Base-by-base conservation (phyloP, 106 monocot genomes). In the Dactylorhiza incarnata region DNA sequence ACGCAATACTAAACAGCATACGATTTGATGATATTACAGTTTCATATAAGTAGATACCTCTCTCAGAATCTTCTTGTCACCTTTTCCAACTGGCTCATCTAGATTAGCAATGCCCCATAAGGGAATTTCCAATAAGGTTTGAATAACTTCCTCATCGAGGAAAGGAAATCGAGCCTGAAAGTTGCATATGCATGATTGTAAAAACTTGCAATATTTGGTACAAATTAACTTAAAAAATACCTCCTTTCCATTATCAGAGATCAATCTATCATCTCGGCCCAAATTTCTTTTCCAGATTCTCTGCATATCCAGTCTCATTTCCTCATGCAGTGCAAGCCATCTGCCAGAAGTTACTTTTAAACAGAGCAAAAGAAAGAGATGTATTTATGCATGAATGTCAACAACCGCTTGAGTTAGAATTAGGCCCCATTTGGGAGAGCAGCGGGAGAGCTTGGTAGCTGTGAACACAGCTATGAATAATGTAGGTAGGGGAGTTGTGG, bases 281-380 rank as follows among this genome's bases (percentile, higher is more conserved):
- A 94, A 75, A 81, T 99, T 99, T 66, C 99, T 84, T 85, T 90
- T 94, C 99, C 99, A 99, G 45, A 99, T 99, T 88, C 99, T 88
- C 58, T 92, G 94, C 91, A 99, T 91, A 85, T 99, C 99, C 74
- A 99, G 71, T 82, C 81, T 89, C 99, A 99, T 94, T 83, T 99
- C 99, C 54, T 88, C 85, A 50, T 94, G 56, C 43, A 99, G 65
- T 78, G 89, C 86, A 77, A 12, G 50, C 94, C 94, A 94, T 20
- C 99, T 99, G 45, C 25, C 24, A 24, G 10, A 29, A 65, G 9
- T 65, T 65, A 65, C 10, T 13, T 11, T 20, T 63, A 24, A 65
- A 65, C n/a, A 22, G 22, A 59, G 15, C 54, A 54, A 14, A 54
- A 16, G 1, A 22, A 62, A 37, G 10, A 23, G 23, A 25, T n/a